Percentiles rank a stretch among this genome's conserved stretches.
phyloP scores from a whole-genome alignment of 805 yeast species.

The Kuraishia hungarica region DNA sequence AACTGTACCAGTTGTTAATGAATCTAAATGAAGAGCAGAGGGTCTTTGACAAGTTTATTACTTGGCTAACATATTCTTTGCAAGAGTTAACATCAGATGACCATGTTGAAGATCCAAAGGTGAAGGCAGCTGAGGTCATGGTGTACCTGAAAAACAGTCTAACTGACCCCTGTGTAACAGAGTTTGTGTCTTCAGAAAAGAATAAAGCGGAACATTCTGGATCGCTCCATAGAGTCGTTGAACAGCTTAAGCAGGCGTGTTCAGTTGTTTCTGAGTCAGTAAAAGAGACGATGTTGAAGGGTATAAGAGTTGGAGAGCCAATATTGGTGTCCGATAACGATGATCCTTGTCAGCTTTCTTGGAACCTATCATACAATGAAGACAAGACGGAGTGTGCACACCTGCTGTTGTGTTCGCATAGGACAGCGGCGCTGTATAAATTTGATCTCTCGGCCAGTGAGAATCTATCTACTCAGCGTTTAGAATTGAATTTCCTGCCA shows the following conservation, averaged over 20 bases:
- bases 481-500: background rate
- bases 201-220: background rate
- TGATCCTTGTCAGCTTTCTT: background rate
- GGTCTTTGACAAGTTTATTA: conserved; percentile 32
- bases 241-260: background rate
- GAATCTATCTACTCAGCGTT: background rate
- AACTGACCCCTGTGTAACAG: background rate
- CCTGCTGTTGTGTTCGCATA: background rate
- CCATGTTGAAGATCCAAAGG: conserved; percentile 4
- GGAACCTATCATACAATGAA: background rate
- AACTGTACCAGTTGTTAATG: conserved; percentile 11
- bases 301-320: background rate
- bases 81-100: conserved; percentile 30
- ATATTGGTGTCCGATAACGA: background rate
- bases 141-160: background rate
- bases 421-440: background rate
- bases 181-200: background rate
- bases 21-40: conserved; percentile 33
- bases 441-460: background rate
- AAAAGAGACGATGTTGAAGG: background rate
- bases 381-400: background rate
- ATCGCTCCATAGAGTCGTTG: background rate
- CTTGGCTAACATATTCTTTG: conserved; percentile 32
- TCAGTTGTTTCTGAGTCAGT: background rate
- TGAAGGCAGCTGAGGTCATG: background rate